Conservation (phyloP, 768 basidiomycete genomes). For the Imleria badia region DNA sequence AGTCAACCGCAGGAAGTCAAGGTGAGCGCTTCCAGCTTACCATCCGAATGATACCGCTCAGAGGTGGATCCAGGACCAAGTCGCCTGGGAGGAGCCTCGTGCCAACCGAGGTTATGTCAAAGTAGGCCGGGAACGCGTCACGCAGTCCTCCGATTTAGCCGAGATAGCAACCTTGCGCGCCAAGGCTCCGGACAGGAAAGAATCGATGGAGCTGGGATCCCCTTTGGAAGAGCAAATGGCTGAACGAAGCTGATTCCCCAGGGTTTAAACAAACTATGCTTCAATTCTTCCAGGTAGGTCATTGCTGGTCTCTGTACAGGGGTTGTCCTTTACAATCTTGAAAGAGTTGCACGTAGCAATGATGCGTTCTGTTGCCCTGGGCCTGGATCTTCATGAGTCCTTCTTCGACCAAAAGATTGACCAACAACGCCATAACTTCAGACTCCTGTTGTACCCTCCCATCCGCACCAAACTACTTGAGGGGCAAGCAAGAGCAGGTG, state of each 20-base stretch:
- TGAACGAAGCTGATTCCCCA: conserved; percentile 57
- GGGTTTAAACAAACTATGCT: conserved; percentile 73
- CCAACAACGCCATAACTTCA: conserved; percentile 78
- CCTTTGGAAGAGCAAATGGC: conserved; percentile 81
- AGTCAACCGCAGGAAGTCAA: conserved; percentile 59
- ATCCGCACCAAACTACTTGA: conserved; percentile 61
- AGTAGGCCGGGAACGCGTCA: conserved; percentile 80
- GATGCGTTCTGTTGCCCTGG: conserved; percentile 86
- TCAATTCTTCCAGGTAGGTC: conserved; percentile 64
- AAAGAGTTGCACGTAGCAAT: conserved; percentile 68
- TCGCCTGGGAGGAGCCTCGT: conserved; percentile 84
- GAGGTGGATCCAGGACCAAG: conserved; percentile 43
- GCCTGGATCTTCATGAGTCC: conserved; percentile 65
- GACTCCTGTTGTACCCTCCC: conserved; percentile 81
- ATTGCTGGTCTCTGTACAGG: not conserved
- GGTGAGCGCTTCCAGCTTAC: conserved; percentile 30
- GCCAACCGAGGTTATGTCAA: conserved; percentile 84
- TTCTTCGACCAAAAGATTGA: conserved; percentile 78
- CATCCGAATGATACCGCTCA: not conserved
- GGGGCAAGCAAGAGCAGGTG: conserved; percentile 78
- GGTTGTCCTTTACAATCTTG: conserved; percentile 10
- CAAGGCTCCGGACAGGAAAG: conserved; percentile 79
- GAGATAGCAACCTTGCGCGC: conserved; percentile 76
- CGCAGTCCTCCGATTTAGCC: conserved; percentile 63
- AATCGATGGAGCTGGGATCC: conserved; percentile 83